Evolutionary conservation across 1,139 yeast genomes (phyloP).

Genomic region (Hansenula lynferdii): DNA sequence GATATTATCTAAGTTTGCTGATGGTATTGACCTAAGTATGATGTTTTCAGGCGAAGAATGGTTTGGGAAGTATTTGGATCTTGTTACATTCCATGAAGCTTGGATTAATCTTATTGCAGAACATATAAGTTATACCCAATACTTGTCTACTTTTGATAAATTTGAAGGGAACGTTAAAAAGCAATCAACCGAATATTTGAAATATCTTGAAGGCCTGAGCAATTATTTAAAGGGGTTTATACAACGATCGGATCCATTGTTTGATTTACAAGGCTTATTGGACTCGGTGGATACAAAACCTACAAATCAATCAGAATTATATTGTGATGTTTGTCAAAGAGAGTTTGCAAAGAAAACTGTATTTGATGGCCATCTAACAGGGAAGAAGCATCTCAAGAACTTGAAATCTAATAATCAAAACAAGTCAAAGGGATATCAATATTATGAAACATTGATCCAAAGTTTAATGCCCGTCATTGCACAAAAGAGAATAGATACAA

Average conservation of each 20-base stretch:
- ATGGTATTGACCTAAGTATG: conserved; percentile 40
- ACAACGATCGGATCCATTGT: conserved; percentile 46
- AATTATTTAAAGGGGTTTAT: conserved; percentile 44
- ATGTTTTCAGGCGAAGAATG: conserved; percentile 57
- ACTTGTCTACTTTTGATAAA: conserved; percentile 39
- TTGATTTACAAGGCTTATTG: conserved; percentile 32
- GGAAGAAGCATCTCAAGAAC: conserved; percentile 72
- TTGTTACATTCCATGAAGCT: conserved; percentile 41
- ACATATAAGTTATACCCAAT: conserved; percentile 44
- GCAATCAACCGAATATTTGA: conserved; percentile 32
- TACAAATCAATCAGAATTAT: conserved; percentile 31
- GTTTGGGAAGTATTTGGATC: conserved; percentile 62
- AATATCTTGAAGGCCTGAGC: conserved; percentile 39
- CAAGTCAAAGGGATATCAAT: conserved; percentile 17
- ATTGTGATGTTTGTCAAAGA: conserved; percentile 64
- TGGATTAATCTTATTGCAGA: conserved; percentile 42
- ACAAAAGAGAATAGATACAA: no score
- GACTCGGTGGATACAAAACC: conserved; percentile 28
- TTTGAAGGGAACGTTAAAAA: conserved; percentile 31
- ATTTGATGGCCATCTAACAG: conserved; percentile 61
- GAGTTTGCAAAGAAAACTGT: conserved; percentile 62
- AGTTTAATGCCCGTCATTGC: no score
- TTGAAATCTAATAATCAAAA: conserved; percentile 9
- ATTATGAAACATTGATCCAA: conserved; percentile 32
- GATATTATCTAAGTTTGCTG: conserved; percentile 43